Evolutionary conservation across 208 protist species (phyloP).

Genomic region (Leishmania gerbilli): DNA sequence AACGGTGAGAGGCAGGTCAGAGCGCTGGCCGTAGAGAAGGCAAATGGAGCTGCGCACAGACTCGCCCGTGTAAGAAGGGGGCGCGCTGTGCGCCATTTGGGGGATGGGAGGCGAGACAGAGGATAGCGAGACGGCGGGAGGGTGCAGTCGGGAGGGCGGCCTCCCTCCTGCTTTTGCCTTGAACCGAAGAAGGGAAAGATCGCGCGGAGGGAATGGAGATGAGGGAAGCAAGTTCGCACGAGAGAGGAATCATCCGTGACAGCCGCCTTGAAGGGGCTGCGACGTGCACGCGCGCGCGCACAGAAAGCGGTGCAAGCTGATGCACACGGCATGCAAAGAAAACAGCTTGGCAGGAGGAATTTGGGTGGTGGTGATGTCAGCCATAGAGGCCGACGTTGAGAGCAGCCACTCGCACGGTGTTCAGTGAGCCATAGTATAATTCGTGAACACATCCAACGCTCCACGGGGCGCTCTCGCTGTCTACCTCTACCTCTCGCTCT

Average conservation of each 20-base stretch:
- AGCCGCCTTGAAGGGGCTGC: not conserved
- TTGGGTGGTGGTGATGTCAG: not conserved
- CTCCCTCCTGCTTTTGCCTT: not conserved
- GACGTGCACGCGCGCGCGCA: not conserved
- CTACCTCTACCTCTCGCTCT: not conserved
- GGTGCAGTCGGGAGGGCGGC: not conserved
- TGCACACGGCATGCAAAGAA: not conserved
- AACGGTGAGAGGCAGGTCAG: slow-evolving; percentile 7
- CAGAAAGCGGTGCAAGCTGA: not conserved
- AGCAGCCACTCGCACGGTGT: not conserved
- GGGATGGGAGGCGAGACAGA: not conserved
- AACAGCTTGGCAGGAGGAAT: not conserved
- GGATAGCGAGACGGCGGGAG: not conserved
- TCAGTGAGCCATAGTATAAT: not conserved
- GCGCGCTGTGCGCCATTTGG: not conserved
- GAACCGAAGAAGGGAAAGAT: not conserved
- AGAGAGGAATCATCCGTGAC: not conserved
- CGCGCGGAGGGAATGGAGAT: not conserved
- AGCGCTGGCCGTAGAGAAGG: slow-evolving; percentile 17
- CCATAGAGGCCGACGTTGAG: not conserved
- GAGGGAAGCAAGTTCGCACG: not conserved
- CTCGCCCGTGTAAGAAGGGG: slow-evolving; percentile 17
- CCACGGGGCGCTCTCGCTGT: not conserved
- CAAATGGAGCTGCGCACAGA: slow-evolving; percentile 17
- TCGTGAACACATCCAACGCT: not conserved